Conservation (phyloP, 1,284 basidiomycete genomes). For the Albatrellus sp. region DNA sequence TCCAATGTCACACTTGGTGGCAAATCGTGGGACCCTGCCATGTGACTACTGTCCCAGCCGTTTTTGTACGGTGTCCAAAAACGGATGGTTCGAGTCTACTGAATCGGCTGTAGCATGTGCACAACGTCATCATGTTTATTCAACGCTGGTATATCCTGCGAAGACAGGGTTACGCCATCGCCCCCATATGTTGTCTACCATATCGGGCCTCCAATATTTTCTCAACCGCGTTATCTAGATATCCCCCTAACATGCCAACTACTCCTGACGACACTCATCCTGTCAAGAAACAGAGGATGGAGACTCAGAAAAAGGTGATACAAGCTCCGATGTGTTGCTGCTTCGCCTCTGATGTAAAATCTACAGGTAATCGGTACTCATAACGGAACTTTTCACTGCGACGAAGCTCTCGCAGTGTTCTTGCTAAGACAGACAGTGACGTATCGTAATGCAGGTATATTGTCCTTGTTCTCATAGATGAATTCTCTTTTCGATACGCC, state of each 20-base stretch:
- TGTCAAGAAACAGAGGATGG: slow-evolving; percentile 38
- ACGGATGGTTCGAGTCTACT: no score
- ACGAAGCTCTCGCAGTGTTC: slow-evolving; percentile 92
- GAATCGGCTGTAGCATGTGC: no score
- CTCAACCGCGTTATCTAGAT: not conserved
- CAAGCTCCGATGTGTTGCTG: not conserved
- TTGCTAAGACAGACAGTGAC: slow-evolving; percentile 70
- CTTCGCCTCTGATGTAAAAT: not conserved
- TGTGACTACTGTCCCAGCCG: no score
- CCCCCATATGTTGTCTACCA: not conserved
- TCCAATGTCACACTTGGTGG: no score
- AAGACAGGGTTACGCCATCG: not conserved
- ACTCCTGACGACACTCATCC: slow-evolving; percentile 11
- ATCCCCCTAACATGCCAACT: not conserved
- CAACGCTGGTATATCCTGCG: not conserved
- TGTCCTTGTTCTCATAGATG: not conserved
- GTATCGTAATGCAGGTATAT: slow-evolving; percentile 67
- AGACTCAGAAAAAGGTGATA: slow-evolving; percentile 4
- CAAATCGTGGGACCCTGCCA: no score
- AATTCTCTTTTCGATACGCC: slow-evolving; percentile 4
- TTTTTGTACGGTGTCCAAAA: no score
- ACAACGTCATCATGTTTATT: no score
- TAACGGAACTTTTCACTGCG: slow-evolving; percentile 94
- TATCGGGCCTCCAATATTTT: not conserved
- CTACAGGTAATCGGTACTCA: slow-evolving; percentile 78